phyloP scores from a whole-genome alignment of 164 flowering plant genomes.

The Annona squamosa region DNA sequence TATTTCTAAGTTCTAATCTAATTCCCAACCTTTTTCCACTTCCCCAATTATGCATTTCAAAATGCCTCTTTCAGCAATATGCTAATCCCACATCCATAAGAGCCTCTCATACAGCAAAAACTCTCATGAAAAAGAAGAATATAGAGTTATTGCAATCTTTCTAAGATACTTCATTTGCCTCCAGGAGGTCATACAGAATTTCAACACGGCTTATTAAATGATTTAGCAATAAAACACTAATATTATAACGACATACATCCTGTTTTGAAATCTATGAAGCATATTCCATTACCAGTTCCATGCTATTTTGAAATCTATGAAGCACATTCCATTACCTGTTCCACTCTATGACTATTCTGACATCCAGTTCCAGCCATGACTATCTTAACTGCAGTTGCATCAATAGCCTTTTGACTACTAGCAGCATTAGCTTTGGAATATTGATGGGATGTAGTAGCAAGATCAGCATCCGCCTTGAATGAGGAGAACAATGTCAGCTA shows the following conservation, averaged over 20 bases:
- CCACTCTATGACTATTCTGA: constrained; percentile 43
- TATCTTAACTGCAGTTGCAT: constrained; percentile 43
- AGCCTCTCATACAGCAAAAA: too few species aligned
- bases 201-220: not conserved
- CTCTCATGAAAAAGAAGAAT: too few species aligned
- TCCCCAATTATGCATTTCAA: too few species aligned
- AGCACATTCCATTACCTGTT: constrained; percentile 42
- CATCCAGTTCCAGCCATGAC: constrained; percentile 74
- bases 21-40: too few species aligned
- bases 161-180: too few species aligned
- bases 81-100: too few species aligned
- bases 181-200: too few species aligned
- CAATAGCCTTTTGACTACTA: constrained; percentile 15
- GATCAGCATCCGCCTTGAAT: constrained; percentile 75
- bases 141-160: too few species aligned
- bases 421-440: constrained; percentile 31
- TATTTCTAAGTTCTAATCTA: too few species aligned
- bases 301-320: not conserved
- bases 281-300: not conserved
- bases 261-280: not conserved
- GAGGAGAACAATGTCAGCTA: constrained; percentile 21
- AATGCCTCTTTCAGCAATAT: too few species aligned
- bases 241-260: not conserved
- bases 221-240: not conserved
- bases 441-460: constrained; percentile 47